Conservation (phyloP, 2,329 filamentous ascomycete species). For the Periconia macrospinosa region DNA sequence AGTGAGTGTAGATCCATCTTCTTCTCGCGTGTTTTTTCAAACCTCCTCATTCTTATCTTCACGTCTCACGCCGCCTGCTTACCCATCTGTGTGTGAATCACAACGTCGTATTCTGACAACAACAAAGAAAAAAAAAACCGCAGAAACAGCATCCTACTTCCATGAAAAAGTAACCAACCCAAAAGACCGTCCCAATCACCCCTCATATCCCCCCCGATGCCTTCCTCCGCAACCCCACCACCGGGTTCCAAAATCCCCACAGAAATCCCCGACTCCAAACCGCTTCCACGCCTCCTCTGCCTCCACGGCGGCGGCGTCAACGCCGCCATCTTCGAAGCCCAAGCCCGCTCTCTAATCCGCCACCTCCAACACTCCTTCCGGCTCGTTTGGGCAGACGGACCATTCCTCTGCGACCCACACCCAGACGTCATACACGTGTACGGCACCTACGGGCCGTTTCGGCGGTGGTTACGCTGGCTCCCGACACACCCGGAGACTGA, state of each 20-base stretch:
- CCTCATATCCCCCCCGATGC: not conserved
- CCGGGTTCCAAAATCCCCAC: conserved; percentile 25
- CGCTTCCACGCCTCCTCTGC: conserved; percentile 70
- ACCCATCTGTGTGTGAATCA: not conserved
- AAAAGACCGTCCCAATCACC: not conserved
- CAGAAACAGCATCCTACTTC: no score
- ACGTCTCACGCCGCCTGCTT: not conserved
- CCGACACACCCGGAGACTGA: conserved; percentile 59
- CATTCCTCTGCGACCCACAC: conserved; percentile 64
- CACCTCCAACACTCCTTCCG: conserved; percentile 63
- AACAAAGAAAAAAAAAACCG: no score
- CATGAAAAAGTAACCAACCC: no score
- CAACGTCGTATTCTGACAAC: not conserved
- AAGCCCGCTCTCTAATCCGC: conserved; percentile 61
- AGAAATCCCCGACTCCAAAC: conserved; percentile 25
- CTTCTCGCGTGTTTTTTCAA: not conserved
- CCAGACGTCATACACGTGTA: conserved; percentile 68
- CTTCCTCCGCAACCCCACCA: conserved; percentile 1
- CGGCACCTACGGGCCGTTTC: conserved; percentile 66
- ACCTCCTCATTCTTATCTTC: not conserved
- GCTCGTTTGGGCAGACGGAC: conserved; percentile 72
- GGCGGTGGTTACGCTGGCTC: conserved; percentile 65
- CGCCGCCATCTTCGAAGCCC: conserved; percentile 67
- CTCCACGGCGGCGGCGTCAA: conserved; percentile 81
- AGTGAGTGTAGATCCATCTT: not conserved